Conservation (phyloP, 768 basidiomycete species). For the Pulveroboletus sp. region DNA sequence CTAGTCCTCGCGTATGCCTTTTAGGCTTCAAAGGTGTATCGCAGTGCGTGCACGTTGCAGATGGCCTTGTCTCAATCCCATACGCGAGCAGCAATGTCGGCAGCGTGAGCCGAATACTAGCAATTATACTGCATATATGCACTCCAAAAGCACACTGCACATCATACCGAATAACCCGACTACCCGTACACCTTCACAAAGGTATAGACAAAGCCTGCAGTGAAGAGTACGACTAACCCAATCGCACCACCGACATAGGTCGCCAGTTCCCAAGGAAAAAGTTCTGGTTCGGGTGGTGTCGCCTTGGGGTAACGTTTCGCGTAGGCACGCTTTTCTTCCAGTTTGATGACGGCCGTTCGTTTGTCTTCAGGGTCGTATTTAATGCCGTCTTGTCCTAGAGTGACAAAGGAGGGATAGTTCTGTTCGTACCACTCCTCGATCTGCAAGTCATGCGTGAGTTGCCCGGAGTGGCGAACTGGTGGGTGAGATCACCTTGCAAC, state of each 20-base stretch:
- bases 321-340: conserved; percentile 41
- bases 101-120: background rate
- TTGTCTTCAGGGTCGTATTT: conserved; percentile 49
- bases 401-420: conserved; percentile 88
- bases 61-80: too few relatives aligned
- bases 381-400: conserved; percentile 19
- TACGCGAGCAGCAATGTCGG: background rate
- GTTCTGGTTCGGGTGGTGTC: conserved; percentile 1
- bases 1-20: too few relatives aligned
- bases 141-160: background rate
- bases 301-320: conserved; percentile 19
- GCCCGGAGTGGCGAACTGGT: background rate
- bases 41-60: too few relatives aligned
- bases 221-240: conserved; percentile 25
- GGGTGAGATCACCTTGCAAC: conserved; percentile 59
- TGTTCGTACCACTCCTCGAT: conserved; percentile 94
- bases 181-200: conserved; percentile 23
- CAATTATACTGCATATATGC: background rate
- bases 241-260: conserved; percentile 27
- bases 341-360: conserved; percentile 47
- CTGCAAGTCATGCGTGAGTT: conserved; percentile 33
- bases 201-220: conserved; percentile 20
- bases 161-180: background rate
- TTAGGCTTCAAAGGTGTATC: too few relatives aligned
- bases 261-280: conserved; percentile 30